Conservation (phyloP, 1,139 yeast genomes). For the Taphrina deformans region DNA sequence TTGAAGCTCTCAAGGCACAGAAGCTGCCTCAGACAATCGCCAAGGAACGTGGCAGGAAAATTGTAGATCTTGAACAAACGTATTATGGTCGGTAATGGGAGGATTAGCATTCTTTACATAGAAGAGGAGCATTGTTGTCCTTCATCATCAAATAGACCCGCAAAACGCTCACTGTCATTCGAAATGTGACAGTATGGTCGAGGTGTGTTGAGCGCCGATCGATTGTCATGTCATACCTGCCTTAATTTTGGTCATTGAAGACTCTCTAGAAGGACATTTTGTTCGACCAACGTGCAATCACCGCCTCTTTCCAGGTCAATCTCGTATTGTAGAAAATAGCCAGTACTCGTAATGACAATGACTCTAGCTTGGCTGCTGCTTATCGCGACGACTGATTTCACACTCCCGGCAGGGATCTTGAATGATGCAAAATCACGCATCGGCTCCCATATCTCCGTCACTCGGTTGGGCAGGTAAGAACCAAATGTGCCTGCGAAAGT, state of each 20-base stretch:
- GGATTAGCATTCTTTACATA: background rate
- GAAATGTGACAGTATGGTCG: no score
- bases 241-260: constrained; percentile 6
- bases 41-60: constrained; percentile 87
- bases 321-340: constrained; percentile 79
- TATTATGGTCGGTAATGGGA: constrained; percentile 52
- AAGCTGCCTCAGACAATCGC: constrained; percentile 85
- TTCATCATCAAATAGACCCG: background rate
- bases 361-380: constrained; percentile 56
- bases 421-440: constrained; percentile 86
- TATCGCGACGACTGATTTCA: constrained; percentile 49
- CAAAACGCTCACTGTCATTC: no score
- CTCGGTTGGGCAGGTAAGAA: constrained; percentile 76
- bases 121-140: background rate
- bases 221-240: no score
- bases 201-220: no score
- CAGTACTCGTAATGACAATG: constrained; percentile 83
- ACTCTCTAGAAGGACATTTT: constrained; percentile 47
- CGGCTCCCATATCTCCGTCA: constrained; percentile 85
- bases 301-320: constrained; percentile 90
- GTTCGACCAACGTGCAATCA: constrained; percentile 78
- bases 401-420: constrained; percentile 62
- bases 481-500: constrained; percentile 89
- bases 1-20: constrained; percentile 80
- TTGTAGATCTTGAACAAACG: constrained; percentile 86